Evolutionary conservation across 768 basidiomycete species (phyloP), one percentile per base, ranked within the genome.

Genomic region (Boletus vermiculosoides): DNA sequence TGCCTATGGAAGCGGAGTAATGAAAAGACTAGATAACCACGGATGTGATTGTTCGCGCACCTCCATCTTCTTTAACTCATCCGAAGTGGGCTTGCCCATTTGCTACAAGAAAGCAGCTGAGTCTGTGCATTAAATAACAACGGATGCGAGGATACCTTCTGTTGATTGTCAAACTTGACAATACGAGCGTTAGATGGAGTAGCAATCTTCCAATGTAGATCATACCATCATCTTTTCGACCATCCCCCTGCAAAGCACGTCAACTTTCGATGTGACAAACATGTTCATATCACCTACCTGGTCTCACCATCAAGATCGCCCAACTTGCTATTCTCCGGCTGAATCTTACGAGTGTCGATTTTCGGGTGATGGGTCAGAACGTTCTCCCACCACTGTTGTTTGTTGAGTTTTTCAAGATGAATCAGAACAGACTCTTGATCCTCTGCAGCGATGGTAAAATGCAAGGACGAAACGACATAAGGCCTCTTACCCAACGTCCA

Each of bases 181-280:
- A 50, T 41, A 45, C 33, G 22, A 50, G 12, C 4, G 34, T 71
- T 42, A 60, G 64, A 57, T 37, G 37, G 41, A 22, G 36, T 10
- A 45, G 47, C 13, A 20, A 52, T 15, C 8, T 40, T 48, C 22
- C 40, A 48, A 25, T 16, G 11, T 18, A 46, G 11, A 59, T 53
- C 88, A 64, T 76, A 96, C 96, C 96, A 99, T 98, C 97, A 99
- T 99, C 79, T 99, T 99, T 74, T 99, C 97, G 4, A 99, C 97
- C 91, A 99, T 90, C 2, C 91, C 94, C 62, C 97, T 92, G 66
- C 3, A 37, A 28, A 62, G 47, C 39, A 39, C 4, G 52, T 69
- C 42, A 65, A 44, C 11, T 18, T 40, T 53, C 20, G 16, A 53
- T 61, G 50, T 10, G 15, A 55, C 51, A 28, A 45, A 28, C 30